Percentiles rank a stretch among this genome's conserved stretches.
Evolutionary conservation across 352 stramenopile species (phyloP).

Genomic region (Globisporangium parvum): DNA sequence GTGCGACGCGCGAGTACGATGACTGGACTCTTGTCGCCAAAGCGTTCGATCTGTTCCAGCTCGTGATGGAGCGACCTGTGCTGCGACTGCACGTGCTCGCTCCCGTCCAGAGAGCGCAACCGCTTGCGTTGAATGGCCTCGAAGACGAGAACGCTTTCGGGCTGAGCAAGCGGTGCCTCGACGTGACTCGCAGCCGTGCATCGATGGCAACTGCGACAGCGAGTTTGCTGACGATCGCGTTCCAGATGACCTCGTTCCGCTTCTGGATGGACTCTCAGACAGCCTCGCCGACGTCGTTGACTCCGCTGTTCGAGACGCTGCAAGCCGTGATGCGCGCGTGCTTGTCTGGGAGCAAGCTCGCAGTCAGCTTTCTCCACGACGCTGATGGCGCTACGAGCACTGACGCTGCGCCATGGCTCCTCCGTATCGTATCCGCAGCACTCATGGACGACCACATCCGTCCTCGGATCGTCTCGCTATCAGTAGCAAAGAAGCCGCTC

Average conservation of each 20-base stretch:
- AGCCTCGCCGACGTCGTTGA: neutral
- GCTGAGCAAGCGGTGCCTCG: no score
- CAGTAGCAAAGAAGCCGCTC: neutral
- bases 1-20: neutral
- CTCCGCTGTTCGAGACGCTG: neutral
- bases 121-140: neutral
- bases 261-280: slow-evolving; percentile 1
- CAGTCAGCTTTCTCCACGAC: neutral
- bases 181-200: no score
- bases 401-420: neutral
- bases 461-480: neutral
- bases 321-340: slow-evolving; percentile 1
- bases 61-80: neutral
- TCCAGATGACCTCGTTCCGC: neutral
- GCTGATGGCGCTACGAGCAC: neutral
- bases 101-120: neutral
- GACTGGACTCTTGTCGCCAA: slow-evolving; percentile 1
- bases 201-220: no score
- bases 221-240: no score
- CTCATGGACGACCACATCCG: slow-evolving; percentile 1
- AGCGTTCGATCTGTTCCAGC: slow-evolving; percentile 1
- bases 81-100: neutral
- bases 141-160: no score
- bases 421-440: neutral
- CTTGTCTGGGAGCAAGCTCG: slow-evolving; percentile 1